phyloP scores from a whole-genome alignment of 2,329 filamentous ascomycete genomes.

The Venturia pyrina region DNA sequence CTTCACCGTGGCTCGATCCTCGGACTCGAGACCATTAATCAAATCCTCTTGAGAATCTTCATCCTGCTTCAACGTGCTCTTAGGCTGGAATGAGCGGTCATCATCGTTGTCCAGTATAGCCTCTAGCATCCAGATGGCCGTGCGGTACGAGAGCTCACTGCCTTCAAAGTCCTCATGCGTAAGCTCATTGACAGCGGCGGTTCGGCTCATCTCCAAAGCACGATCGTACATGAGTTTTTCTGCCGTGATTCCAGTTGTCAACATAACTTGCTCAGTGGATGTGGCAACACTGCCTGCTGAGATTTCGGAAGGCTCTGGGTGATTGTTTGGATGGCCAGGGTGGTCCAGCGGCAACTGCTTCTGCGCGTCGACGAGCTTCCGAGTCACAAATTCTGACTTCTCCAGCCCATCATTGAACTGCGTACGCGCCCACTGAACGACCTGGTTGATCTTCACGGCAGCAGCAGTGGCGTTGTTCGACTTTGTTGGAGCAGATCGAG shows the following conservation, averaged over 20 bases:
- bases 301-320: slow-evolving; percentile 42
- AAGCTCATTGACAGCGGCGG: slow-evolving; percentile 90
- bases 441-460: slow-evolving; percentile 73
- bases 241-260: slow-evolving; percentile 83
- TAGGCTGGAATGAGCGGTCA: background rate
- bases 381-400: slow-evolving; percentile 88
- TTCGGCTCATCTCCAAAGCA: slow-evolving; percentile 90
- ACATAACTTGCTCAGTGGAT: slow-evolving; percentile 66
- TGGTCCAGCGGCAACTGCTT: slow-evolving; percentile 74
- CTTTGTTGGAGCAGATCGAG: slow-evolving; percentile 18
- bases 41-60: slow-evolving; percentile 35
- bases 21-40: slow-evolving; percentile 49
- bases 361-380: slow-evolving; percentile 80
- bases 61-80: slow-evolving; percentile 21
- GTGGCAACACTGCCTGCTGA: slow-evolving; percentile 48
- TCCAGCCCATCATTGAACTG: slow-evolving; percentile 96
- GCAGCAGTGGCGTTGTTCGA: slow-evolving; percentile 30
- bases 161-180: slow-evolving; percentile 79
- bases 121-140: slow-evolving; percentile 89
- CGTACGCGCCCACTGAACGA: slow-evolving; percentile 88
- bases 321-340: slow-evolving; percentile 74
- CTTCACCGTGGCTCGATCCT: slow-evolving; percentile 63
- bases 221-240: slow-evolving; percentile 98
- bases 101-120: slow-evolving; percentile 83
- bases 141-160: slow-evolving; percentile 88